Percentiles rank a stretch among this genome's conserved stretches.
Evolutionary conservation across 176 grass and related monocot genomes (phyloP).

Genomic region (Oryza australiensis): DNA sequence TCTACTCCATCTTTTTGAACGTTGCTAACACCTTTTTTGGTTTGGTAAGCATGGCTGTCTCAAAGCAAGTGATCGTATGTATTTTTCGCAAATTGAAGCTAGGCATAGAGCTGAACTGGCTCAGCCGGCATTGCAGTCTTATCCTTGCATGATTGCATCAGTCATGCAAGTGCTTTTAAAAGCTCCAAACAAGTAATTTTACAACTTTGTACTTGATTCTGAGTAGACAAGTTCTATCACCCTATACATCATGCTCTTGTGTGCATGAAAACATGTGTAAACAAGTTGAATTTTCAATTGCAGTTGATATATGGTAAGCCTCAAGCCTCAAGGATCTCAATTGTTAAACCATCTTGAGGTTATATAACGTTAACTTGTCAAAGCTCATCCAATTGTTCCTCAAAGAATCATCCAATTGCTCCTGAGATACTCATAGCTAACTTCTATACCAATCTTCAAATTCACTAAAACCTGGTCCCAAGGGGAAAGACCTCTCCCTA

Average conservation of each 20-base stretch:
- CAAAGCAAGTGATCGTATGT: not conserved
- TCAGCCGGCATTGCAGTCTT: not conserved
- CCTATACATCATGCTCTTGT: not conserved
- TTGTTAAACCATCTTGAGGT: not conserved
- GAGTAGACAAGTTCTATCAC: not conserved
- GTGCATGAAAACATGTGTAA: not conserved
- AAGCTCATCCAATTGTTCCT: not conserved
- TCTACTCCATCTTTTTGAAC: constrained; percentile 7
- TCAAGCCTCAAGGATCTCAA: not conserved
- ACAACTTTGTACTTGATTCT: not conserved
- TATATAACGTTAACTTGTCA: not conserved
- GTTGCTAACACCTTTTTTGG: not conserved
- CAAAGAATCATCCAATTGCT: not conserved
- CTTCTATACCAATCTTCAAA: not conserved
- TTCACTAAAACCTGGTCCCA: too few relatives aligned
- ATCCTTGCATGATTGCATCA: not conserved
- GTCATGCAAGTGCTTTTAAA: constrained; percentile 10
- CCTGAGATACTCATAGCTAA: not conserved
- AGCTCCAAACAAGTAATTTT: not conserved
- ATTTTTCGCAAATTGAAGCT: constrained; percentile 20
- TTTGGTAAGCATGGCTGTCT: not conserved
- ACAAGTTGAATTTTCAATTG: not conserved
- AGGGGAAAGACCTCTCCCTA: too few relatives aligned
- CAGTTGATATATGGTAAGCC: not conserved
- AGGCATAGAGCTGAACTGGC: not conserved